These are phyloP conservation scores for Ichthyophthirius multifiliis DNA, from an alignment of 169 alveolate genomes.

Conservation along the genomic window DNA sequence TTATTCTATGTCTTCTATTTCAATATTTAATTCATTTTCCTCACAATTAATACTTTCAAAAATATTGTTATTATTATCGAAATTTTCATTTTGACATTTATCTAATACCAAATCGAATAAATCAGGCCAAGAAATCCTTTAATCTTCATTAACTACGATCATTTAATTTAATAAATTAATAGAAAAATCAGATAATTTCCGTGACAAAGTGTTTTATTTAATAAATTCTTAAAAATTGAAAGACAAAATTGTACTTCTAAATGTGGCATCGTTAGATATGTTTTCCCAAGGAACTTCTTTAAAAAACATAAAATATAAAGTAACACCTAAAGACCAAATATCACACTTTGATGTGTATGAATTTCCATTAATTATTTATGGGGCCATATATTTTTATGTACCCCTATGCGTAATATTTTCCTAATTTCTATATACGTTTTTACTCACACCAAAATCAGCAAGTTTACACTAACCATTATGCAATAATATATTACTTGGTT, in stretches of 20 bases:
- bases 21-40: too few relatives aligned
- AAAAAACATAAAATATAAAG: slow-evolving; percentile 35
- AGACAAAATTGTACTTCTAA: neutral
- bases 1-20: too few relatives aligned
- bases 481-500: slow-evolving; percentile 44
- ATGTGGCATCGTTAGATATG: neutral
- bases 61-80: neutral
- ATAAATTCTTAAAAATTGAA: neutral
- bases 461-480: slow-evolving; percentile 26
- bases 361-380: slow-evolving; percentile 33
- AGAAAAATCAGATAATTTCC: slow-evolving; percentile 17
- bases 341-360: slow-evolving; percentile 46
- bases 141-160: slow-evolving; percentile 28
- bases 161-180: slow-evolving; percentile 9
- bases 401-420: slow-evolving; percentile 40
- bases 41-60: too few relatives aligned
- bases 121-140: slow-evolving; percentile 31
- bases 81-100: too few relatives aligned
- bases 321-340: slow-evolving; percentile 58
- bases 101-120: slow-evolving; percentile 4
- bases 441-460: slow-evolving; percentile 57
- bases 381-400: slow-evolving; percentile 59
- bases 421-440: slow-evolving; percentile 17
- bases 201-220: neutral
- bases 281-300: slow-evolving; percentile 24